Evolutionary conservation across 768 basidiomycete species (phyloP).

Genomic region (Gelatoporia subvermispora): DNA sequence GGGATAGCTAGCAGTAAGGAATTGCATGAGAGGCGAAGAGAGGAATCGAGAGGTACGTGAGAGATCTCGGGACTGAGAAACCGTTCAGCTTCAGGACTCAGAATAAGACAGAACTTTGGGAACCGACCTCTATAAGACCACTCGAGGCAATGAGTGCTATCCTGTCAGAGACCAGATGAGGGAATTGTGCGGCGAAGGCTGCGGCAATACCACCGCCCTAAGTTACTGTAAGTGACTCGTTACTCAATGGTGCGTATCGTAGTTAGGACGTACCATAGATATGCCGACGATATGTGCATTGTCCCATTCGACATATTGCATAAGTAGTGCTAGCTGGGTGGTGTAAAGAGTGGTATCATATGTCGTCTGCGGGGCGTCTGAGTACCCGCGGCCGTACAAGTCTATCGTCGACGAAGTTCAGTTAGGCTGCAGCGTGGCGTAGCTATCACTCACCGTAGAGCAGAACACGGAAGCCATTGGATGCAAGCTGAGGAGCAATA

Average conservation of each 20-base stretch:
- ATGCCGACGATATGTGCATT: slow-evolving; percentile 61
- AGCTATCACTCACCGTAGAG: slow-evolving; percentile 64
- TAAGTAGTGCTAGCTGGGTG: slow-evolving; percentile 75
- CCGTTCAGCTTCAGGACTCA: not conserved
- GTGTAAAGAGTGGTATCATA: slow-evolving; percentile 65
- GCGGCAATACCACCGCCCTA: slow-evolving; percentile 74
- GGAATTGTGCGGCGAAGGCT: slow-evolving; percentile 67
- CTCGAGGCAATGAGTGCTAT: slow-evolving; percentile 65
- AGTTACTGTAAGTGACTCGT: not conserved
- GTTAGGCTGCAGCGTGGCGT: not conserved
- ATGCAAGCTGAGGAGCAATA: slow-evolving; percentile 58
- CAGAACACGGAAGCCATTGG: slow-evolving; percentile 65
- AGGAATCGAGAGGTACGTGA: slow-evolving; percentile 74
- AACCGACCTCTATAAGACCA: slow-evolving; percentile 62
- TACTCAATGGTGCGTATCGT: not conserved
- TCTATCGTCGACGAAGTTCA: slow-evolving; percentile 37
- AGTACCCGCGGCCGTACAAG: slow-evolving; percentile 79
- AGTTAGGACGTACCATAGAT: slow-evolving; percentile 56
- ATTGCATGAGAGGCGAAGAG: slow-evolving; percentile 71
- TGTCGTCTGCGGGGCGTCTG: slow-evolving; percentile 67
- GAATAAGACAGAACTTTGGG: not conserved
- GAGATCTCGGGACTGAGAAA: slow-evolving; percentile 51
- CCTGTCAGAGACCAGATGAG: slow-evolving; percentile 61
- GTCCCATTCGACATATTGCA: slow-evolving; percentile 75
- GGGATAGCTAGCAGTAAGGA: slow-evolving; percentile 55